Evolutionary conservation across 176 grass and related monocot genomes (phyloP), one percentile per base, ranked within the genome.

Genomic region (Thalia dealbata): DNA sequence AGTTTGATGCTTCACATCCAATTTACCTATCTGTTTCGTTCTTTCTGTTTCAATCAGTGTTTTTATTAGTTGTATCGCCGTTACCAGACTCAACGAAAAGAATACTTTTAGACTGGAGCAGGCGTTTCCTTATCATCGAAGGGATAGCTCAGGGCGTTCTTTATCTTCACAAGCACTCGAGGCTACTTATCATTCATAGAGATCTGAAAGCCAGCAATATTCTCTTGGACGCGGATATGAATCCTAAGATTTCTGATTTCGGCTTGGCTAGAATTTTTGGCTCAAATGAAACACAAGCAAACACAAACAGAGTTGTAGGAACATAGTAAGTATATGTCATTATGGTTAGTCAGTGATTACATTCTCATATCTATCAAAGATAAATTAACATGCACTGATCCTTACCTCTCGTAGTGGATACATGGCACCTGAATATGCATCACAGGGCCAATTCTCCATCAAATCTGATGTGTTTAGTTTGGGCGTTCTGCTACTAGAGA

Each of bases 151-250:
- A 84, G 63, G 88, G 88, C 72, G 78, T 90, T 81, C 58, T 86
- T 64, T 90, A 86, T 86, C 84, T 90, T 9, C 88, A 90, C 61
- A 90, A 84, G 61, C 84, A 90, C 67, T 90, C 84, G 75, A 72
- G 88, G 16, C 51, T 90, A 0, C 86, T 51, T 76, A 76, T 90
- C 73, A 76, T 91, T 41, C 81, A 91, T 6, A 76, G 88, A 66
- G 88, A 91, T 25, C 67, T 90, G 66, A 91, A 91, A 61, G 72
- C 84, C 51, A 86, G 88, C 76, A 91, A 91, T 59, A 86, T 86
- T 76, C 16, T 91, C 16, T 52, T 91, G 29, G 84, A 91, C 3
- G 51, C 11, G 50, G 78, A 91, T 67, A 86, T 86, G 88, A 91
- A 86, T 50, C 84, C 88, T 69, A 91, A 86, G 61, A 91, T 91